Conservation (phyloP, 148 eudicot genomes). For the Vaccinium myrtillus region DNA sequence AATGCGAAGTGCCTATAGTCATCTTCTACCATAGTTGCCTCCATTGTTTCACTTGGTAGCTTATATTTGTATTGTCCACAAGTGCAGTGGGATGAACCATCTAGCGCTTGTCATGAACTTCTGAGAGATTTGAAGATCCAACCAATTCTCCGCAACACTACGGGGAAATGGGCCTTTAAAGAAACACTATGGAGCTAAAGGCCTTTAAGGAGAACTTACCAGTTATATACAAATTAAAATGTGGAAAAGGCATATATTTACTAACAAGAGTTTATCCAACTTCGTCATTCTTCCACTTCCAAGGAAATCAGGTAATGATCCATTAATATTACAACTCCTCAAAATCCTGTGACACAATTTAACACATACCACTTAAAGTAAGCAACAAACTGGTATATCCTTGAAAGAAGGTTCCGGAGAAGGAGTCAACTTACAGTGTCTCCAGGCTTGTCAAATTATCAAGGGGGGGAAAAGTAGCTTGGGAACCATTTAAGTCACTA, state of each 20-base stretch:
- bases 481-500: slow-evolving; percentile 32
- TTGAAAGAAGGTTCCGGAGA: not conserved
- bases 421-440: slow-evolving; percentile 21
- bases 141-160: not conserved
- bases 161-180: no score
- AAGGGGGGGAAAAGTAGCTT: slow-evolving; percentile 26
- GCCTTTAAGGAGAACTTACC: not conserved
- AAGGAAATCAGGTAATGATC: slow-evolving; percentile 26
- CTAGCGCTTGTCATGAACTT: not conserved
- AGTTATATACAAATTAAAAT: not conserved
- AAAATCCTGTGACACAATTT: slow-evolving; percentile 21
- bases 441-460: not conserved
- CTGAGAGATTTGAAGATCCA: not conserved
- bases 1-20: not conserved
- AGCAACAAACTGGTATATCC: not conserved
- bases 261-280: slow-evolving; percentile 23
- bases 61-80: not conserved
- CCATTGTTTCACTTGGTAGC: not conserved
- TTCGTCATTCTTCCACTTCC: slow-evolving; percentile 13
- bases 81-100: not conserved
- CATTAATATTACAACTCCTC: slow-evolving; percentile 31
- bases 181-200: not conserved
- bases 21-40: not conserved
- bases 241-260: not conserved
- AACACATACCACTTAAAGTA: not conserved